These are phyloP conservation scores for Meyerozyma elateridarum DNA, from an alignment of 1,139 yeast genomes.

Conservation along the genomic window DNA sequence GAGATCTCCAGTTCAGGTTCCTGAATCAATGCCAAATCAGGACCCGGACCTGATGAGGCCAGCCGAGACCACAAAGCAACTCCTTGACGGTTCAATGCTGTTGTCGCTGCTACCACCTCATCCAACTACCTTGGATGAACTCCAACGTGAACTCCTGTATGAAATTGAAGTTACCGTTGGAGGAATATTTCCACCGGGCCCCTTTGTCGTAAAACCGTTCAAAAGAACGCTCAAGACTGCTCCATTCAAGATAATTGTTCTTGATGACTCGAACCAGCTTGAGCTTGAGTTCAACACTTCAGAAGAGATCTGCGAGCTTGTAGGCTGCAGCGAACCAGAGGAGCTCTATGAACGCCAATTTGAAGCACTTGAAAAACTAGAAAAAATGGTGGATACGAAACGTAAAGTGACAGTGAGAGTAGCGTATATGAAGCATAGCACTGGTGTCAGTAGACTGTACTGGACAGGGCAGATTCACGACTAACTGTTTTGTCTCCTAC, in stretches of 20 bases:
- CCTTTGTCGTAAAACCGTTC: slow-evolving; percentile 27
- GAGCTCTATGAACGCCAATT: slow-evolving; percentile 8
- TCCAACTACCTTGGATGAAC: not conserved
- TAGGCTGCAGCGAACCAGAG: not conserved
- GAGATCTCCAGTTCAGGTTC: too few species aligned
- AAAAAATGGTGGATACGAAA: not conserved
- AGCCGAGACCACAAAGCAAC: too few species aligned
- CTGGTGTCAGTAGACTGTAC: slow-evolving; percentile 2
- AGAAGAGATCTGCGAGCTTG: not conserved
- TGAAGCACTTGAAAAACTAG: not conserved
- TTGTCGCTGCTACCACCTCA: slow-evolving; percentile 3
- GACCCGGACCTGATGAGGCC: too few species aligned
- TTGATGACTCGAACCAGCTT: slow-evolving; percentile 9
- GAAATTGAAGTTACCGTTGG: not conserved
- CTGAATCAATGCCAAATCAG: too few species aligned
- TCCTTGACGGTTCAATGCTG: too few species aligned
- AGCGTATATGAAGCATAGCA: slow-evolving; percentile 1
- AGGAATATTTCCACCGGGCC: slow-evolving; percentile 4
- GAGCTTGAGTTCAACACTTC: slow-evolving; percentile 3
- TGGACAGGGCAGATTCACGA: slow-evolving; percentile 1
- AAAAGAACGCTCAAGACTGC: slow-evolving; percentile 26
- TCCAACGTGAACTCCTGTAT: slow-evolving; percentile 1
- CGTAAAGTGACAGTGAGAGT: not conserved
- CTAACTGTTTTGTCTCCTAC: too few species aligned
- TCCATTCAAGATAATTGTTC: slow-evolving; percentile 20